These are phyloP conservation scores for Geotrichum klebahnii DNA, from an alignment of 1,139 yeast species.

Conservation along the genomic window DNA sequence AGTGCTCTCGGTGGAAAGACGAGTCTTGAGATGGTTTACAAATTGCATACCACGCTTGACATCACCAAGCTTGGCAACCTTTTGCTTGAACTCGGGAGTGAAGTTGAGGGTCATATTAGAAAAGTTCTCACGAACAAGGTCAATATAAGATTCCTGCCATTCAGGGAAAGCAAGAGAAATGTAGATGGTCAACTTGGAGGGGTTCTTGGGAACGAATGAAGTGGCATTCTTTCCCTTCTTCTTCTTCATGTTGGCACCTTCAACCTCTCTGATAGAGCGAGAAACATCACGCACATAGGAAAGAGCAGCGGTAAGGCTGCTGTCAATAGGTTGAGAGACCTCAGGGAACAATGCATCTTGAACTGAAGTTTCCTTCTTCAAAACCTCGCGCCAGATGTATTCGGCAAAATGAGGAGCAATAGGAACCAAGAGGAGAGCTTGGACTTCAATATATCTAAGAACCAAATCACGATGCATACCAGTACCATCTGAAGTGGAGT, in stretches of 20 bases:
- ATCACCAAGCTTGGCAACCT: constrained; percentile 42
- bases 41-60: constrained; percentile 98
- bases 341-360: constrained; percentile 79
- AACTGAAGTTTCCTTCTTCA: constrained; percentile 54
- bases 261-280: constrained; percentile 87
- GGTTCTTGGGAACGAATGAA: constrained; percentile 66
- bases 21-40: constrained; percentile 76
- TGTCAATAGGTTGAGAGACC: constrained; percentile 60
- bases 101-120: constrained; percentile 41
- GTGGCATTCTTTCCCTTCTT: constrained; percentile 80
- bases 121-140: constrained; percentile 73
- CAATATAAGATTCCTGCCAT: constrained; percentile 90
- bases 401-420: constrained; percentile 96
- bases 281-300: constrained; percentile 72
- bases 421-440: constrained; percentile 81
- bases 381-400: constrained; percentile 76
- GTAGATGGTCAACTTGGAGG: constrained; percentile 67
- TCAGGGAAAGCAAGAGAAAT: constrained; percentile 85
- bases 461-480: constrained; percentile 82
- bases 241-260: constrained; percentile 80
- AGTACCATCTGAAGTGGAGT: constrained; percentile 54
- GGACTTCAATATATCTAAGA: constrained; percentile 75
- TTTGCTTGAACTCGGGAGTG: constrained; percentile 40
- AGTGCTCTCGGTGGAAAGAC: constrained; percentile 57
- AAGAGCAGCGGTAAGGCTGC: constrained; percentile 60